Evolutionary conservation across 176 grass and related monocot species (phyloP), one percentile per base, ranked within the genome.

Genomic region (Avena atlantica): DNA sequence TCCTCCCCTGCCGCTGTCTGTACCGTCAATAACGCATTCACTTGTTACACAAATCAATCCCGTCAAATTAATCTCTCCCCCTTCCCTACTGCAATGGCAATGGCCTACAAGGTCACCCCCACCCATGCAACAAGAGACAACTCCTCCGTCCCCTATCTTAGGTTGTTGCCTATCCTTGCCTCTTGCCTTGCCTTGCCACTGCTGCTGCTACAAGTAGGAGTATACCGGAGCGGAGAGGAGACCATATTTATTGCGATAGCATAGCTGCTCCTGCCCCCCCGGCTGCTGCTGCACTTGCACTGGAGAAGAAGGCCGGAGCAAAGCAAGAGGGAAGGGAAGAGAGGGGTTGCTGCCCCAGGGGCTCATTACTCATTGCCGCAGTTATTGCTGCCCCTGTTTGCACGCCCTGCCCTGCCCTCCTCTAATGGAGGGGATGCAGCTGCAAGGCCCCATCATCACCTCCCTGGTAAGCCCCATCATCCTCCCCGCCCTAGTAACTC

Each of bases 401-500:
- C 64, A 34, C 31, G 62, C 62, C 40, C 40, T 67, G 62, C 62
- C 40, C 40, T 67, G 66, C 79, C 50, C 24, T 20, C 48, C 71
- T 79, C 78, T 74, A 83, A 94, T 92, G 92, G 88, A 94, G 86
- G 84, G 89, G 86, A 88, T 86, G 90, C 82, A 86, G 17, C 85
- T 94, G 71, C 94, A 92, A 94, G 90, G 88, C 70, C 81, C 90
- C 94, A 92, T 97, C 94, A 87, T 97, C 93, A 84, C 79, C 76
- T 73, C 90, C 48, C 91, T 91, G 74, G 94, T 94, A 90, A 90
- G 85, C 70, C 61, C 4, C 62, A 7, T 20, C 1, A 0, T 34
- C 15, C 20, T 44, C 21, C 2, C 45, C 14, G 13, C 62, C 13
- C n/a, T 11, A 65, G 89, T 90, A 37, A 65, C 52, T 72, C 55